These are phyloP conservation scores for Parastagonospora nodorum DNA, from an alignment of 2,329 filamentous ascomycete genomes.

Conservation along the genomic window DNA sequence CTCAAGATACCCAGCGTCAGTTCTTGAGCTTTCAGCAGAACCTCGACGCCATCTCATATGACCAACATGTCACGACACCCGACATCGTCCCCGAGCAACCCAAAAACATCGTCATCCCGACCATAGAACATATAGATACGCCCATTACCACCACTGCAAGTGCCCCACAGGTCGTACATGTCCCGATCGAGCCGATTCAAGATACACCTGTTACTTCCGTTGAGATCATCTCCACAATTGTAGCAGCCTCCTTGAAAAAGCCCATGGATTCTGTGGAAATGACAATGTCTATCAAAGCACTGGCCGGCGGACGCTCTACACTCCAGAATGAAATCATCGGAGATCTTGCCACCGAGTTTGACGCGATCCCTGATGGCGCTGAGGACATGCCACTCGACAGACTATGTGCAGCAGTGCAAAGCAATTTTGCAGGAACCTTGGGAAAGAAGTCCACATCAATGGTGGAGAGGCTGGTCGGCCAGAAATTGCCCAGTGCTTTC, in stretches of 20 bases:
- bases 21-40: slow-evolving; percentile 15
- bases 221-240: slow-evolving; percentile 32
- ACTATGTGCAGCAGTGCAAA: slow-evolving; percentile 38
- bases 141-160: neutral
- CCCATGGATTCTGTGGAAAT: slow-evolving; percentile 24
- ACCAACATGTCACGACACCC: neutral
- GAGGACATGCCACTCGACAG: slow-evolving; percentile 47
- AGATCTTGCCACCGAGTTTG: slow-evolving; percentile 50
- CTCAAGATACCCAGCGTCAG: slow-evolving; percentile 9
- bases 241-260: slow-evolving; percentile 40
- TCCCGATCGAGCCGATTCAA: slow-evolving; percentile 1
- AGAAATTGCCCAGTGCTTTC: slow-evolving; percentile 19
- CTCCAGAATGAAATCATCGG: slow-evolving; percentile 54
- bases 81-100: neutral
- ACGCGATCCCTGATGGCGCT: slow-evolving; percentile 45
- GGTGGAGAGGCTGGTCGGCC: slow-evolving; percentile 12
- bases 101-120: no score
- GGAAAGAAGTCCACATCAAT: slow-evolving; percentile 30
- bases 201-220: slow-evolving; percentile 21
- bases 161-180: neutral
- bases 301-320: slow-evolving; percentile 50
- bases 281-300: slow-evolving; percentile 39
- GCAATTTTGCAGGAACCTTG: slow-evolving; percentile 35
- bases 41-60: slow-evolving; percentile 11
- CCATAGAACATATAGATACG: no score